Percentiles rank a stretch among this genome's conserved stretches.
Conservation (phyloP, 345 rosid species). For the Acer saccharum region DNA sequence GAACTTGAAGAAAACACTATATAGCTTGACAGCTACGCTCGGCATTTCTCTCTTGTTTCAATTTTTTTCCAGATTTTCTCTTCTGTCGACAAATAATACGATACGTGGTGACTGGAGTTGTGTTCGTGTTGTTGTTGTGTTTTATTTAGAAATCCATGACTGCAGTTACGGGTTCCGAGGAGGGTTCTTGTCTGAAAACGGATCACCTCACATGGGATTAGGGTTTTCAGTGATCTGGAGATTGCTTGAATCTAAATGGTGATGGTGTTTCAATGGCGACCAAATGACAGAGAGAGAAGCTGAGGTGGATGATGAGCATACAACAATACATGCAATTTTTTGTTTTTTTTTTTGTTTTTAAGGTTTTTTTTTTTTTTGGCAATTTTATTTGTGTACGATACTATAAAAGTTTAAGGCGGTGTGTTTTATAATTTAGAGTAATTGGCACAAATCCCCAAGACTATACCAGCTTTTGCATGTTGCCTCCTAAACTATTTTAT, state of each 20-base stretch:
- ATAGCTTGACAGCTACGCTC: constrained; percentile 77
- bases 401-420: not conserved
- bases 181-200: not conserved
- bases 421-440: not conserved
- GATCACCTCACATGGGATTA: constrained; percentile 26
- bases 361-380: not conserved
- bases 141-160: not conserved
- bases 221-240: constrained; percentile 35
- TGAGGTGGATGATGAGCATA: constrained; percentile 24
- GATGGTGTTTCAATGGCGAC: constrained; percentile 25
- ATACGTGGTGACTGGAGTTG: too few species aligned
- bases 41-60: constrained; percentile 55
- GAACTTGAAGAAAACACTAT: constrained; percentile 95
- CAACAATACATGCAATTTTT: constrained; percentile 2
- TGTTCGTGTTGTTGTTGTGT: not conserved
- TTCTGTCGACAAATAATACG: not conserved
- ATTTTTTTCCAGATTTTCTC: not conserved
- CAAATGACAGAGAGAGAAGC: constrained; percentile 26
- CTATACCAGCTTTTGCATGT: too few species aligned
- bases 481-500: too few species aligned
- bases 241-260: constrained; percentile 33
- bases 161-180: not conserved
- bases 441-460: too few species aligned
- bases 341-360: not conserved
- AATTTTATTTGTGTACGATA: not conserved